phyloP scores from a whole-genome alignment of 2,329 filamentous ascomycete genomes.

The Fusarium zealandicum region DNA sequence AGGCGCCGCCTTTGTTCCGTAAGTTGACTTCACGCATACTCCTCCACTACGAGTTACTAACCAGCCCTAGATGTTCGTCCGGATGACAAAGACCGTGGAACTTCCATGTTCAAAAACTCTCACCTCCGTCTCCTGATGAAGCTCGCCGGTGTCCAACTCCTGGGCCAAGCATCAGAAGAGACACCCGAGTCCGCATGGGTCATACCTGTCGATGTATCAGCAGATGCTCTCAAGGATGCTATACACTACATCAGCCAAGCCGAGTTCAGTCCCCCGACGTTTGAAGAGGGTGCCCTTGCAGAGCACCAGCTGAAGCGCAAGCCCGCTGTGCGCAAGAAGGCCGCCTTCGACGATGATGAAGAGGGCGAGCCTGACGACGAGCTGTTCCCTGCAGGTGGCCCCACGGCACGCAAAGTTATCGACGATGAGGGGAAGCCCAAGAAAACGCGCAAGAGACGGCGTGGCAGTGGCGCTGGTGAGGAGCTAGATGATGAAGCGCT shows the following conservation, averaged over 20 bases:
- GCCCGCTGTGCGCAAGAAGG: constrained; percentile 60
- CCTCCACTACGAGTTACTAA: constrained; percentile 39
- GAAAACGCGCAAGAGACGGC: constrained; percentile 51
- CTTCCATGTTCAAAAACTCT: constrained; percentile 87
- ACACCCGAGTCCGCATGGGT: constrained; percentile 80
- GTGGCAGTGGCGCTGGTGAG: constrained; percentile 55
- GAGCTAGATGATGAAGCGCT: constrained; percentile 68
- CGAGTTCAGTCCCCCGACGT: constrained; percentile 78
- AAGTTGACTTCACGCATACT: constrained; percentile 22
- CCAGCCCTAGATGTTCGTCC: constrained; percentile 62
- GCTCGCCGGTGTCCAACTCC: constrained; percentile 72
- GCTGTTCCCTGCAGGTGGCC: constrained; percentile 74
- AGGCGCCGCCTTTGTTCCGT: constrained; percentile 46
- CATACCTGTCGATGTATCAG: constrained; percentile 70
- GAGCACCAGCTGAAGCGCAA: constrained; percentile 83
- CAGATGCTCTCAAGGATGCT: constrained; percentile 71
- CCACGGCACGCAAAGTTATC: constrained; percentile 62
- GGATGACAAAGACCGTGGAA: constrained; percentile 70
- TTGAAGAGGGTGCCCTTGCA: constrained; percentile 77
- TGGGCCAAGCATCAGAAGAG: constrained; percentile 65
- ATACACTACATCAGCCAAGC: constrained; percentile 78
- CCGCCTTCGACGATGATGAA: constrained; percentile 75
- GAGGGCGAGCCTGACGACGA: constrained; percentile 62
- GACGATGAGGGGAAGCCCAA: constrained; percentile 65
- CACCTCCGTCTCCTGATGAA: constrained; percentile 86